Evolutionary conservation across 2,329 filamentous ascomycete genomes (phyloP).

Genomic region (Diplodia scrobiculata): DNA sequence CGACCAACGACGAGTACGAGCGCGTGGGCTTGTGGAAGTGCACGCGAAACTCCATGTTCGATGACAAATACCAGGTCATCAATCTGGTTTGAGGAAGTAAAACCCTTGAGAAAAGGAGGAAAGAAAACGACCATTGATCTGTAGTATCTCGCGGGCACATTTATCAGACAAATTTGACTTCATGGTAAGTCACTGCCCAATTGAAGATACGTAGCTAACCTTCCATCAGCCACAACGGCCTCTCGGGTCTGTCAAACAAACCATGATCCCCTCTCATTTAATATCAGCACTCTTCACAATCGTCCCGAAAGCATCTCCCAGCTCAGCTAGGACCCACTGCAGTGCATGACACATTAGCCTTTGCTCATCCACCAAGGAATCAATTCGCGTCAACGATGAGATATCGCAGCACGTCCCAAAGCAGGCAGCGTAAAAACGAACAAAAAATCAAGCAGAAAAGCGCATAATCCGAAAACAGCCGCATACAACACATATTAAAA

Average conservation of each 20-base stretch:
- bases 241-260: not conserved
- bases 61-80: slow-evolving; percentile 21
- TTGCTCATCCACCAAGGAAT: not conserved
- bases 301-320: slow-evolving; percentile 66
- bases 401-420: not conserved
- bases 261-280: slow-evolving; percentile 37
- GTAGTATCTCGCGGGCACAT: not conserved
- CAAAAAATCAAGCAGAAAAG: not conserved
- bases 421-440: not conserved
- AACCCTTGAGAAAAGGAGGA: not conserved
- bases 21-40: slow-evolving; percentile 21
- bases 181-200: not conserved
- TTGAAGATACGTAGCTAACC: not conserved
- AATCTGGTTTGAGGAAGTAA: not conserved
- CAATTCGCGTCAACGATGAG: not conserved
- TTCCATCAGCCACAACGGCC: not conserved
- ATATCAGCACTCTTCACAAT: slow-evolving; percentile 57
- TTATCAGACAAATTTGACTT: not conserved
- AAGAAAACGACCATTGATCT: not conserved
- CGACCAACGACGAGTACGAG: slow-evolving; percentile 16
- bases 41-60: slow-evolving; percentile 12
- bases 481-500: too few relatives aligned
- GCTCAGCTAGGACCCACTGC: slow-evolving; percentile 58
- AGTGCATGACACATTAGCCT: not conserved
- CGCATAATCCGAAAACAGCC: too few relatives aligned